Percentiles rank a stretch among this genome's conserved stretches.
Evolutionary conservation across 225 moss, liverwort and hornwort genomes (phyloP).

Genomic region (Lunularia cruciata): DNA sequence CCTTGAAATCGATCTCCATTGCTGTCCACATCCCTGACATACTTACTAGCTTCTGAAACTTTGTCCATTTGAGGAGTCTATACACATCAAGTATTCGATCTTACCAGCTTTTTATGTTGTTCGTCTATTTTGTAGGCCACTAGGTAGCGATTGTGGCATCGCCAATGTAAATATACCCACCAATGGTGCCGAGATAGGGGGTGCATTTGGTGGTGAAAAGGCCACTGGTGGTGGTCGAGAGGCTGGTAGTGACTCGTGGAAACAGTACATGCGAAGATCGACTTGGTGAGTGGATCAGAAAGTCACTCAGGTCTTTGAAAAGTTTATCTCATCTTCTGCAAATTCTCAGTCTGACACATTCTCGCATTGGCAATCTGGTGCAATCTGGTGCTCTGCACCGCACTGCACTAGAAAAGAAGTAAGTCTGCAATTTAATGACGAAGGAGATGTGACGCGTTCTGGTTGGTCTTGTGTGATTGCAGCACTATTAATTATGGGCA

Average conservation of each 20-base stretch:
- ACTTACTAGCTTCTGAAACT: no score
- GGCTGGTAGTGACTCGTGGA: conserved; percentile 96
- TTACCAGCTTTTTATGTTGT: no score
- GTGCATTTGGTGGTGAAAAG: conserved; percentile 93
- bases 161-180: conserved; percentile 92
- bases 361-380: no score
- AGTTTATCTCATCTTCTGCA: background rate
- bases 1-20: no score
- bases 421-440: no score
- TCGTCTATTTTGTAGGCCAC: conserved; percentile 68
- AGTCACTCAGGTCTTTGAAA: background rate
- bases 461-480: conserved; percentile 34
- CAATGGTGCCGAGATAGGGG: conserved; percentile 95
- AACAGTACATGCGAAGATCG: conserved; percentile 88
- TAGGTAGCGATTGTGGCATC: conserved; percentile 92
- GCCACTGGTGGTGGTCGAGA: conserved; percentile 93
- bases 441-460: background rate
- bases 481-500: conserved; percentile 73
- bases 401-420: background rate
- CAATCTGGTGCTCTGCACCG: background rate
- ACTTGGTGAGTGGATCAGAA: conserved; percentile 82
- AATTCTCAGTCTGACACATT: no score
- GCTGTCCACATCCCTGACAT: no score
- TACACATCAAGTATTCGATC: no score
- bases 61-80: no score